A percentile compares a stretch with the other conserved stretches of the same genome.
These are phyloP conservation scores for Gnaphalium uliginosum DNA, from an alignment of 129 eudicot genomes.

Conservation along the genomic window DNA sequence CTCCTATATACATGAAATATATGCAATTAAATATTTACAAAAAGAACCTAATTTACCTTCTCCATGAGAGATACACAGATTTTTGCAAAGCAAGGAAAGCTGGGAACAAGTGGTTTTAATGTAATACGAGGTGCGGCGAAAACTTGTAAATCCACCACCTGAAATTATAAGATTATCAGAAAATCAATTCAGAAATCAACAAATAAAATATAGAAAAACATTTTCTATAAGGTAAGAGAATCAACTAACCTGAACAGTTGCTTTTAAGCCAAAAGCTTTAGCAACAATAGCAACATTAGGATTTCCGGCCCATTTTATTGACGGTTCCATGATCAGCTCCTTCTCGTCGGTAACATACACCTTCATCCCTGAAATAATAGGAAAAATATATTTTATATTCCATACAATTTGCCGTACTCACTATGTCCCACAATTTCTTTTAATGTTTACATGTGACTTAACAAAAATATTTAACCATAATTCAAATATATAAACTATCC, in stretches of 20 bases:
- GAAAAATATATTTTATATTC: not conserved
- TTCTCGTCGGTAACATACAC: constrained; percentile 89
- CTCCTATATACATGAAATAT: not conserved
- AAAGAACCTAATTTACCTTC: constrained; percentile 50
- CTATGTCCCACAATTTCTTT: not conserved
- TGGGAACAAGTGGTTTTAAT: constrained; percentile 93
- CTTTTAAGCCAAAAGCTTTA: constrained; percentile 91
- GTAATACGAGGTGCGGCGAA: constrained; percentile 93
- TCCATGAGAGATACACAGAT: constrained; percentile 91
- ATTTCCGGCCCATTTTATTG: constrained; percentile 92
- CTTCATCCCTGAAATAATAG: constrained; percentile 69
- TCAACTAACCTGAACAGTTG: constrained; percentile 77
- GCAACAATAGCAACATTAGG: constrained; percentile 79
- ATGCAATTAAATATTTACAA: not conserved
- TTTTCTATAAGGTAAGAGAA: constrained; percentile 9
- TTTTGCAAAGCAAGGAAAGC: constrained; percentile 95
- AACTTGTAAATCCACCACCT: constrained; percentile 92
- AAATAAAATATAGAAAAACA: not conserved
- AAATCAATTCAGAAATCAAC: constrained; percentile 10
- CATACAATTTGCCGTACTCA: not conserved
- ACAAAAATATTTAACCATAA: not conserved
- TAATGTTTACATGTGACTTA: not conserved
- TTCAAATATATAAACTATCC: not conserved
- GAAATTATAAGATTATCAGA: constrained; percentile 25
- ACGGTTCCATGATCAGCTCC: constrained; percentile 97